Conservation (phyloP, 106 monocot species). For the Hemerocallis citrina region DNA sequence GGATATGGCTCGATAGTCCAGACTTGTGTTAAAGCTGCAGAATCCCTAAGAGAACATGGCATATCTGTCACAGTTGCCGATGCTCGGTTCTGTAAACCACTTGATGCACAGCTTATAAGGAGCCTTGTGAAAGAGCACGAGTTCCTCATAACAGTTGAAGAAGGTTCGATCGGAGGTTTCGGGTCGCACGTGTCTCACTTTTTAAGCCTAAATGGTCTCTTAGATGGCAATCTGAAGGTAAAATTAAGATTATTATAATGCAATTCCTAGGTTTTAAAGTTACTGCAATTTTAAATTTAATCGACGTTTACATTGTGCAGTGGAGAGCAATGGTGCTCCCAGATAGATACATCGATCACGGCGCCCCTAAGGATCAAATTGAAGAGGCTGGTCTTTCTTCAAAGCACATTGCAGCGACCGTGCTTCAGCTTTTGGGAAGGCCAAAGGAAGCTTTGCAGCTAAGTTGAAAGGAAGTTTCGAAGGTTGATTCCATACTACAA, state of each 20-base stretch:
- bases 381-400: constrained; percentile 25
- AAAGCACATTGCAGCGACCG: constrained; percentile 19
- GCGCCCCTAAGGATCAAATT: constrained; percentile 27
- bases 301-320: constrained; percentile 12
- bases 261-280: no score
- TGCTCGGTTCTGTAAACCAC: constrained; percentile 72
- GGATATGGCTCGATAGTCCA: constrained; percentile 60
- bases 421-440: constrained; percentile 17
- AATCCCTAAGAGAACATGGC: constrained; percentile 21
- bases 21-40: constrained; percentile 49
- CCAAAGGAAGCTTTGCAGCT: constrained; percentile 18
- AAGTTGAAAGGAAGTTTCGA: neutral
- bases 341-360: constrained; percentile 33
- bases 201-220: constrained; percentile 40
- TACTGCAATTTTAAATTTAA: no score
- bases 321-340: constrained; percentile 33
- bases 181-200: constrained; percentile 64
- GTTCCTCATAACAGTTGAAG: constrained; percentile 55
- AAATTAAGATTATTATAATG: neutral
- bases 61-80: constrained; percentile 37
- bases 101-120: constrained; percentile 43
- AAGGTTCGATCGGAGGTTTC: constrained; percentile 74
- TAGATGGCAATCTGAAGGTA: constrained; percentile 61
- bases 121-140: constrained; percentile 49
- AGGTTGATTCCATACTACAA: neutral